A percentile compares a stretch with the other conserved stretches of the same genome.
phyloP scores from a whole-genome alignment of 768 basidiomycete species.

The Boletus bicolor region DNA sequence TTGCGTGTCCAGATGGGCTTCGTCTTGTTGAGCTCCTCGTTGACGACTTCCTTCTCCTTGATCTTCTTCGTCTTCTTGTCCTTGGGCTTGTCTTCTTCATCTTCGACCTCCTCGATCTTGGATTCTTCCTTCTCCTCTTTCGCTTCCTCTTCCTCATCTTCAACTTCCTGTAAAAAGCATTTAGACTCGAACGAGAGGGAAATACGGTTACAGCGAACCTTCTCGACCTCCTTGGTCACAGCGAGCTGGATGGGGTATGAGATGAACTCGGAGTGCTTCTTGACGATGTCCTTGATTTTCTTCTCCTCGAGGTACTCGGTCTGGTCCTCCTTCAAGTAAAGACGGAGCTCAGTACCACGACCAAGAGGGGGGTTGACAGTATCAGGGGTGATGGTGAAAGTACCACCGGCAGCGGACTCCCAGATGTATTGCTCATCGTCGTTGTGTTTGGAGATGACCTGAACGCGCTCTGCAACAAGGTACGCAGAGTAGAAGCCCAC shows the following conservation, averaged over 20 bases:
- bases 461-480: slow-evolving; percentile 97
- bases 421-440: slow-evolving; percentile 99
- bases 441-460: slow-evolving; percentile 99
- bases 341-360: slow-evolving; percentile 89
- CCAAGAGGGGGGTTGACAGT: slow-evolving; percentile 85
- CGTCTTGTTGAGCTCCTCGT: slow-evolving; percentile 99
- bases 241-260: slow-evolving; percentile 99
- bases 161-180: slow-evolving; percentile 62
- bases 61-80: slow-evolving; percentile 93
- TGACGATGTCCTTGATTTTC: slow-evolving; percentile 98
- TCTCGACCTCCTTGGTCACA: slow-evolving; percentile 99
- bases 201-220: slow-evolving; percentile 50
- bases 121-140: slow-evolving; percentile 73
- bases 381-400: slow-evolving; percentile 97
- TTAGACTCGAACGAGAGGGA: not conserved
- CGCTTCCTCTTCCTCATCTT: slow-evolving; percentile 73
- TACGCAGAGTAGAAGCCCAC: slow-evolving; percentile 99
- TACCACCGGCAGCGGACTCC: slow-evolving; percentile 99
- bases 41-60: slow-evolving; percentile 82
- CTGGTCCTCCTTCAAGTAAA: slow-evolving; percentile 97
- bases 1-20: slow-evolving; percentile 99
- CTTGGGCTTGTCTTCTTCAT: slow-evolving; percentile 80
- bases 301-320: slow-evolving; percentile 99
- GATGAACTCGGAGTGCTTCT: slow-evolving; percentile 99
- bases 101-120: slow-evolving; percentile 81